Evolutionary conservation across 2,329 filamentous ascomycete species (phyloP), one percentile per base, ranked within the genome.

Genomic region (Sphaerostilbella broomeana): DNA sequence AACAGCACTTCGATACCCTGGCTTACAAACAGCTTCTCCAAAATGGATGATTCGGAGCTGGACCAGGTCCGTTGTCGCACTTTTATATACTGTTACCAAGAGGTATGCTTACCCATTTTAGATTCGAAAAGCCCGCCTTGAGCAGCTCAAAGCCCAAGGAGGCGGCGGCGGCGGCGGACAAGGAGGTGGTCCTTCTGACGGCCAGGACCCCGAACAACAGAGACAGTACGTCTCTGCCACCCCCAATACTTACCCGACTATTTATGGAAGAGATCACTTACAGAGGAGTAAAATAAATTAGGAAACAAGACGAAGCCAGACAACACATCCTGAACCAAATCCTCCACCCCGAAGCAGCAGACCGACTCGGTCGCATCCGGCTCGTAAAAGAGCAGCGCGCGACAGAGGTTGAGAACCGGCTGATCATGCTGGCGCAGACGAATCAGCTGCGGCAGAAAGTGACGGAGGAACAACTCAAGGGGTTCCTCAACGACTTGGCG

Each of bases 311-410:
- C 48, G 85, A 90, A 60, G 81, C 83, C 26, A 84, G 87, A 44
- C 70, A 79, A 54, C 73, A 77, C 44, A 84, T 95, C 52, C 81
- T 98, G 47, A 77, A 76, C 52, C 92, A 97, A 65, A 97, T 98
- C 69, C 86, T 98, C 46, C 82, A 89, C 55, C 92, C 92, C 50
- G 87, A 90, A 57, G 92, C 92, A 13, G 85, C 87, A 45, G 92
- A 98, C 67, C 85, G 92, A 11, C 76, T 98, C 1, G 87, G 86
- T 42, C 86, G 92, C 50, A 97, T 98, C 67, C 84, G 90, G 22
- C 80, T 98, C 45, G 92, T 98, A 58, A 97, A 97, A 67, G 87
- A 89, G 60, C 81, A 83, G 52, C 86, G 92, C 55, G 92, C 92
- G 24, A 77, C 75, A 46, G 88, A 95, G 56, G 79, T 98, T 42